Percentiles rank a stretch among this genome's conserved stretches.
Evolutionary conservation across 2,329 filamentous ascomycete genomes (phyloP).

Genomic region (Aspergillus luchuensis): DNA sequence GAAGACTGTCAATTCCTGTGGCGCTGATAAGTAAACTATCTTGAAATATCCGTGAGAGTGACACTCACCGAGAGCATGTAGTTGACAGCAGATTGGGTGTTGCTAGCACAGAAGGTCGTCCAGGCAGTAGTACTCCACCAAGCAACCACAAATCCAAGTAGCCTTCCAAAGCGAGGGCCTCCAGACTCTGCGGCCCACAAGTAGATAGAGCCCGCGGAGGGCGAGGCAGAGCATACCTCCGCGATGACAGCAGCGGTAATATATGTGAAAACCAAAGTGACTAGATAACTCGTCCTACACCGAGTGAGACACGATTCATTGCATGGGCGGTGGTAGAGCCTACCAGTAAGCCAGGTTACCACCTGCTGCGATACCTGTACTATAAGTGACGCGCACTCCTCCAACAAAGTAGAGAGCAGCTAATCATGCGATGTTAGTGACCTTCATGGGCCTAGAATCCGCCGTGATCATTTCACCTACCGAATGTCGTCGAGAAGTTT

Average conservation of each 20-base stretch:
- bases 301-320: not conserved
- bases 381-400: constrained; percentile 62
- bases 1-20: constrained; percentile 60
- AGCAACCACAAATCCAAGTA: constrained; percentile 63
- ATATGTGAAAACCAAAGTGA: constrained; percentile 62
- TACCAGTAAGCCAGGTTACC: constrained; percentile 64
- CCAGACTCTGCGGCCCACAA: constrained; percentile 64
- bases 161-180: constrained; percentile 56
- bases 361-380: constrained; percentile 63
- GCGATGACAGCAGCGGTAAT: constrained; percentile 63
- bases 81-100: constrained; percentile 55
- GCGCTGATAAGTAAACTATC: constrained; percentile 14
- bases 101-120: constrained; percentile 61
- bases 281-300: constrained; percentile 59
- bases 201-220: constrained; percentile 62
- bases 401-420: constrained; percentile 64
- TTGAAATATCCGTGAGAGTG: not conserved
- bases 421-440: constrained; percentile 29
- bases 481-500: constrained; percentile 62
- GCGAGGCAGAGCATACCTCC: constrained; percentile 62
- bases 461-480: constrained; percentile 37
- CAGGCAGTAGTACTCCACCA: constrained; percentile 66
- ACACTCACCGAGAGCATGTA: constrained; percentile 54
- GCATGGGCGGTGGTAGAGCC: not conserved
- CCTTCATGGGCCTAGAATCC: constrained; percentile 40